Evolutionary conservation across 1,284 basidiomycete species (phyloP).

Genomic region (Ceratobasidium sp.): DNA sequence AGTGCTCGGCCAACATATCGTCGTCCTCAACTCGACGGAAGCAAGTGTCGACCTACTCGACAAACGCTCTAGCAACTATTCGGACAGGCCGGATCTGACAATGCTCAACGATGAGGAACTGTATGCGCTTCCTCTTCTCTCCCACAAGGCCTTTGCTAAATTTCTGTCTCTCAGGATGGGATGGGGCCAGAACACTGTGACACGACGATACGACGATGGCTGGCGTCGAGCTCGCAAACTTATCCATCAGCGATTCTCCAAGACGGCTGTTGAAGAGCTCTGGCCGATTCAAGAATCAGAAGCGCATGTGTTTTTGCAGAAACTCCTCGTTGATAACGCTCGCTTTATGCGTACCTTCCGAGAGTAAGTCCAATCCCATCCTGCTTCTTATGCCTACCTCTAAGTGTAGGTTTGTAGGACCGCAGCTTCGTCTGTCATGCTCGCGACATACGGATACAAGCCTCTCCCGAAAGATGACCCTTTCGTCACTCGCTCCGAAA

Average conservation of each 20-base stretch:
- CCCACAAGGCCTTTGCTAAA: not conserved
- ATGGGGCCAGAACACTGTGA: conserved; percentile 36
- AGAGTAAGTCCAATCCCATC: conserved; percentile 1
- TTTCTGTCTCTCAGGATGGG: conserved; percentile 7
- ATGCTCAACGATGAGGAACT: conserved; percentile 38
- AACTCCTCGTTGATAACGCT: conserved; percentile 14
- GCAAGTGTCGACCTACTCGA: conserved; percentile 43
- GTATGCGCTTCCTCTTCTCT: conserved; percentile 9
- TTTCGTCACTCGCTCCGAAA: conserved; percentile 34
- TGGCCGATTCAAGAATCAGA: conserved; percentile 34
- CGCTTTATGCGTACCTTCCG: conserved; percentile 37
- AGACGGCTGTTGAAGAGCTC: conserved; percentile 31
- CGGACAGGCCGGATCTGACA: conserved; percentile 40
- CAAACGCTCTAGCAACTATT: conserved; percentile 43
- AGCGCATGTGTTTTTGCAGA: conserved; percentile 24
- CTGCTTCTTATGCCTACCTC: not conserved
- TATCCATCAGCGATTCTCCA: conserved; percentile 37
- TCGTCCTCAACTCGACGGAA: conserved; percentile 45
- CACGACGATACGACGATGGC: conserved; percentile 31
- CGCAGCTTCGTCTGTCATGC: conserved; percentile 35
- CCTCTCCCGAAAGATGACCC: conserved; percentile 27
- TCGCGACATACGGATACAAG: conserved; percentile 33
- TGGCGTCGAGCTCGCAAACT: conserved; percentile 31
- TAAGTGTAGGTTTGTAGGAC: not conserved
- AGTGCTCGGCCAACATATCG: conserved; percentile 37